Evolutionary conservation across 768 basidiomycete genomes (phyloP).

Genomic region (Tricholoma flavovirens): DNA sequence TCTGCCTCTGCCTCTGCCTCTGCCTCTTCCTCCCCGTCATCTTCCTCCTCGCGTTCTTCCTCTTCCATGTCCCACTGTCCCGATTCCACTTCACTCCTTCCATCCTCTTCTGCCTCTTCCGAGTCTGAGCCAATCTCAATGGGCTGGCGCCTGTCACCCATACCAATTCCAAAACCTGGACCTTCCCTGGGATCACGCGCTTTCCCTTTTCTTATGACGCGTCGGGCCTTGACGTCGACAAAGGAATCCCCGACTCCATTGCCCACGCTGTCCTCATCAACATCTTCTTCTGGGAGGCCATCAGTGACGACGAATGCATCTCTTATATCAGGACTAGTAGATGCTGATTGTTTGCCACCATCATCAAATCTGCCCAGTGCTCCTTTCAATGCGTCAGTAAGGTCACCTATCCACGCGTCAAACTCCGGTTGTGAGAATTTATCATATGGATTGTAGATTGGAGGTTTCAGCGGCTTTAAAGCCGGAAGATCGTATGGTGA

Average conservation of each 20-base stretch:
- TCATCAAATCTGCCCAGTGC: constrained; percentile 51
- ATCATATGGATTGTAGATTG: constrained; percentile 68
- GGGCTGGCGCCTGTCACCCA: constrained; percentile 33
- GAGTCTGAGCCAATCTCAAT: constrained; percentile 42
- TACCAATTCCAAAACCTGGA: constrained; percentile 39
- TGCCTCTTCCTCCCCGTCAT: constrained; percentile 18
- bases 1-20: constrained; percentile 14
- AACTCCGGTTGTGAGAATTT: constrained; percentile 65
- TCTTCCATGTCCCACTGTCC: constrained; percentile 12
- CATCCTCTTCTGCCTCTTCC: constrained; percentile 23
- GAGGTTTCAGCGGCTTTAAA: constrained; percentile 30
- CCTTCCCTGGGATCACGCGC: constrained; percentile 58
- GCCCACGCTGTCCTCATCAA: constrained; percentile 17
- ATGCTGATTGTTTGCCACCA: constrained; percentile 10
- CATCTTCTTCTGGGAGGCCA: constrained; percentile 12
- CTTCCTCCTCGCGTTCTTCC: too few species aligned
- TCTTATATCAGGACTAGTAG: constrained; percentile 8
- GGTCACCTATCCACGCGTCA: constrained; percentile 63
- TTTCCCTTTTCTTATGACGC: constrained; percentile 46
- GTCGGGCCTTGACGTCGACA: constrained; percentile 45
- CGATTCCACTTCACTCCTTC: constrained; percentile 16
- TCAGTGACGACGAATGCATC: constrained; percentile 11
- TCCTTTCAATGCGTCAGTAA: constrained; percentile 49
- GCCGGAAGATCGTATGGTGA: constrained; percentile 9
- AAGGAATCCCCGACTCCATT: constrained; percentile 48